Conservation (phyloP, 306 rosid genomes). For the Fragaria iinumae region DNA sequence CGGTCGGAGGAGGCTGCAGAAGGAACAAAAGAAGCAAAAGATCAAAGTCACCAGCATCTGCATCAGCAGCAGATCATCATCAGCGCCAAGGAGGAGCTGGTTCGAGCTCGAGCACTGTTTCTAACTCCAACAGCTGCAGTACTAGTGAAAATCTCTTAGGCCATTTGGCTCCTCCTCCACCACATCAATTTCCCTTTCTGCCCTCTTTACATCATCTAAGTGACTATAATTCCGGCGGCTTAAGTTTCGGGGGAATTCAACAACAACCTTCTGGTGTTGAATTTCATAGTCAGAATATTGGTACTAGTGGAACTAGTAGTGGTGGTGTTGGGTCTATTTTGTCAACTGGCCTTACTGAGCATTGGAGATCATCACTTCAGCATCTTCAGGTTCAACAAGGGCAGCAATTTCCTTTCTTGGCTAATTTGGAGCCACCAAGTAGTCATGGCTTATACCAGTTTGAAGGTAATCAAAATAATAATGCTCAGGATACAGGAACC, state of each 20-base stretch:
- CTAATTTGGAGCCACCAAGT: constrained; percentile 48
- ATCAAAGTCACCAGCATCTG: constrained; percentile 21
- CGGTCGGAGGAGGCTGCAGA: constrained; percentile 90
- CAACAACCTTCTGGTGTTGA: constrained; percentile 26
- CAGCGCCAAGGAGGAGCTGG: constrained; percentile 28
- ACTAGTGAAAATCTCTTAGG: constrained; percentile 32
- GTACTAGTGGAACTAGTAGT: constrained; percentile 20
- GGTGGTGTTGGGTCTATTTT: constrained; percentile 24
- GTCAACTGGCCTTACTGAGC: constrained; percentile 39
- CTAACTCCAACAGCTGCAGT: constrained; percentile 43
- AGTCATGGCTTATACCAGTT: constrained; percentile 45
- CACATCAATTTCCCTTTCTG: constrained; percentile 51
- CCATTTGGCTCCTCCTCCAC: constrained; percentile 39
- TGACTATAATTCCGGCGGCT: constrained; percentile 39
- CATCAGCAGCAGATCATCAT: constrained; percentile 31
- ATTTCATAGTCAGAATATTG: constrained; percentile 23
- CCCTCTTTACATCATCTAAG: constrained; percentile 48
- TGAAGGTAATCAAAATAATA: constrained; percentile 26
- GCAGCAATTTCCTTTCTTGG: constrained; percentile 62
- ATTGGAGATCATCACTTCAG: constrained; percentile 51
- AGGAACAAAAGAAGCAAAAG: constrained; percentile 64
- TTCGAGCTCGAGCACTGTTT: constrained; percentile 46
- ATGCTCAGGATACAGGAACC: constrained; percentile 28
- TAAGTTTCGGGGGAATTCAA: constrained; percentile 42
- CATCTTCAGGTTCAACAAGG: constrained; percentile 49